These are phyloP conservation scores for Radiomyces spectabilis DNA, from an alignment of 192 early-diverging fungal genomes.

Conservation along the genomic window DNA sequence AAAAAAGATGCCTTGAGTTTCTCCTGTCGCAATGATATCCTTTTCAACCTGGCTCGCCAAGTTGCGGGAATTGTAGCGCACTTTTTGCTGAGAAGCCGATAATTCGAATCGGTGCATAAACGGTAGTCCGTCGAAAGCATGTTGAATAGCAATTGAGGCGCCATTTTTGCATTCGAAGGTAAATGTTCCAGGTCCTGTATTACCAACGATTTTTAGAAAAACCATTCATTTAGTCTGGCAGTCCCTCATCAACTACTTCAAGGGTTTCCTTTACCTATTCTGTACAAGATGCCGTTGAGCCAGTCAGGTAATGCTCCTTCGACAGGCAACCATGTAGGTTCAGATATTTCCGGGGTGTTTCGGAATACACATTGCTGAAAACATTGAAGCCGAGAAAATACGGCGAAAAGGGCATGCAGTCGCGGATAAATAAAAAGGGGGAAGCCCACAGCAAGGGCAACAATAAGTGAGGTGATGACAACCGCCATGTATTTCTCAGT, in stretches of 20 bases:
- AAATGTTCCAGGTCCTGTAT: constrained; percentile 19
- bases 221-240: not conserved
- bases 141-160: constrained; percentile 13
- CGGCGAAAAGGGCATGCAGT: no score
- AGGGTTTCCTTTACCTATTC: constrained; percentile 24
- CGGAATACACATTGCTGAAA: no score
- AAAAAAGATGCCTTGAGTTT: not conserved
- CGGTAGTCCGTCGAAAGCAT: constrained; percentile 26
- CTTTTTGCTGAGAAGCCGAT: not conserved
- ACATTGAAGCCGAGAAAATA: no score
- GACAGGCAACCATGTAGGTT: constrained; percentile 20
- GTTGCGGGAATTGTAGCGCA: constrained; percentile 18
- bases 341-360: constrained; percentile 31
- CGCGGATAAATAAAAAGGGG: no score
- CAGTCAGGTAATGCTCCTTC: constrained; percentile 39
- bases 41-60: constrained; percentile 8
- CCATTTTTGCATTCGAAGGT: constrained; percentile 13
- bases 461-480: no score
- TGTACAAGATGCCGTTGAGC: constrained; percentile 41
- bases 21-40: not conserved
- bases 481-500: no score
- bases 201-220: not conserved
- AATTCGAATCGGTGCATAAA: constrained; percentile 23
- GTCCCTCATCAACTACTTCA: not conserved
- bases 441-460: no score